Base-by-base conservation (phyloP, 2,329 filamentous ascomycete species). In the Monilinia fructicola region DNA sequence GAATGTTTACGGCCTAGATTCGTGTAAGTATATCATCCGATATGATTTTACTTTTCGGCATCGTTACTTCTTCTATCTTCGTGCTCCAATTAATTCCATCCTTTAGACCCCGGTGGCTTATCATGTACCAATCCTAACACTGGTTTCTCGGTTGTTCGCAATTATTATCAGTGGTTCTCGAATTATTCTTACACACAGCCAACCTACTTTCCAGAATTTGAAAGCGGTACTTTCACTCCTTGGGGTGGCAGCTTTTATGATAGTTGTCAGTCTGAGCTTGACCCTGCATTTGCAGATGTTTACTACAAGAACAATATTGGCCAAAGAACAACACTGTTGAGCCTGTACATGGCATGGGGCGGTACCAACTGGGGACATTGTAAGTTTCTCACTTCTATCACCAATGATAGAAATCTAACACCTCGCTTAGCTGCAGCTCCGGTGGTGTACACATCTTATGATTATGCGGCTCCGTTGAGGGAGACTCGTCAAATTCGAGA, bases 81-180 rank as follows among this genome's bases (percentile, higher is more conserved):
- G 21, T 28, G 35, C 4, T 21, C 12, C 11, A 31, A 23, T 23
- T 31, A 52, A 23, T 18, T 16, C 28, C 21, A 23, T n/a, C 18
- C 7, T 44, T 5, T 61, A 65, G 64, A 83, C 65, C 79, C 81
- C 0, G 80, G 79, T 35, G 80, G 82, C 0, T 70, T 82, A 12
- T 81, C 80, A 10, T 85, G 83, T 71, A 82, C 80, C 1, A 83
- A 85, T 64, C 77, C 77, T 0, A 75, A 81, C 54, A 75, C 77
- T 9, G 83, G 82, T 0, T 85, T 84, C 71, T 81, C 77, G 38
- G 73, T 85, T 1, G 78, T 83, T 3, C 79, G 82, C 35, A 84
- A 79, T 6, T 87, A 86, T 70, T 82, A 83, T 67, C 80, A 85
- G 69, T 85, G 83, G 82, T 86, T 86, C 69, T 78, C 80, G n/a